Evolutionary conservation across 352 stramenopile genomes (phyloP), one percentile per base, ranked within the genome.

Genomic region (Phytophthora europaea): DNA sequence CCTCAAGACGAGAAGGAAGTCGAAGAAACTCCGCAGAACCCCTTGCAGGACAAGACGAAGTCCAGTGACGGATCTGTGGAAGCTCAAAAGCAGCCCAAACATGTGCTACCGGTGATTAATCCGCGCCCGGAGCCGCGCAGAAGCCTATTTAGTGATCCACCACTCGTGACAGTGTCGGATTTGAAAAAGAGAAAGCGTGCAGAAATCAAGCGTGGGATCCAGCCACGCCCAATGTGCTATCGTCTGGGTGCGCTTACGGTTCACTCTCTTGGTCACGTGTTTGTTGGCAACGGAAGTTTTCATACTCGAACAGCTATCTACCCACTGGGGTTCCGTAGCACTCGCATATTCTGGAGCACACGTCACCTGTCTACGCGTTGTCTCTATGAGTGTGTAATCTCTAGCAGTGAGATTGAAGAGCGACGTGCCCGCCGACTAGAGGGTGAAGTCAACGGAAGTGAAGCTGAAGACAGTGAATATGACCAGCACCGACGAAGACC

Each of bases 291-390:
- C 47, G 75, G 86, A 22, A 85, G 85, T 33, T 99, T 98, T 69
- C 94, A 98, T 70, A 91, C 81, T 16, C 77, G 88, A 54, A 82
- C 95, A 33, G 85, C 91, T 6, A 93, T 99, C 18, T 98, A 88
- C 43, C 95, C 96, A 8, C 51, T 94, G 10, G 94, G 95, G 0
- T 99, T 93, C 67, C 87, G 91, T 13, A 97, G 94, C 34, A 97
- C 94, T 8, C 83, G 96, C 23, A 98, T 98, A 52, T 99, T 97
- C 67, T 99, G 95, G 95, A 98, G 93, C 18, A 84, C 84, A 0
- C 73, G 73, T 4, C 43, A 68, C 9, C 47, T 94, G 8, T 81
- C 73, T 2, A 81, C 55, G 6, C 83, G 96, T 2, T 98, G 91
- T 58, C 69, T 98, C 33, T 99, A 99, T 70, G 87, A 98, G 50